A percentile compares a stretch with the other conserved stretches of the same genome.
Conservation (phyloP, 305 asterid species). For the Stenogyne calaminthoides region DNA sequence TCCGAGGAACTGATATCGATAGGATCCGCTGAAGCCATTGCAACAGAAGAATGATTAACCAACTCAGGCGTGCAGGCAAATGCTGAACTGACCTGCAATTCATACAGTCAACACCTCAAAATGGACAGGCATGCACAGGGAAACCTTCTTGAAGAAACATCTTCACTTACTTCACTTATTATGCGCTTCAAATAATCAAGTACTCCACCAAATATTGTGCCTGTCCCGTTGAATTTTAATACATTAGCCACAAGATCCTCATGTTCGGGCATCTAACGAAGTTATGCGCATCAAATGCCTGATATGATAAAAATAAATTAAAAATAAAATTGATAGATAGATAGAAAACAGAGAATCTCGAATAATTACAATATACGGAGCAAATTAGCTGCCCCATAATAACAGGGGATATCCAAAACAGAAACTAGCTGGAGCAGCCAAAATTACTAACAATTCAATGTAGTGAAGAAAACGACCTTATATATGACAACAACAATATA, state of each 20-base stretch:
- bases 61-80: constrained; percentile 39
- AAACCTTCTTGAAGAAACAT: constrained; percentile 27
- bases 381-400: constrained; percentile 12
- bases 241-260: constrained; percentile 37
- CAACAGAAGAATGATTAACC: constrained; percentile 31
- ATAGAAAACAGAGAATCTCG: constrained; percentile 15
- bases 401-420: not conserved
- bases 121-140: constrained; percentile 12
- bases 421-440: constrained; percentile 5
- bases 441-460: not conserved
- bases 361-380: not conserved
- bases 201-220: constrained; percentile 37
- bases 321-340: no score
- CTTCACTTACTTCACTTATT: constrained; percentile 49
- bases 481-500: constrained; percentile 3
- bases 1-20: constrained; percentile 86
- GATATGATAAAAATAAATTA: not conserved
- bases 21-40: constrained; percentile 52
- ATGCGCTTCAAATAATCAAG: constrained; percentile 41
- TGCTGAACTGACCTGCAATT: constrained; percentile 50
- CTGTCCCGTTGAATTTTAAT: constrained; percentile 29
- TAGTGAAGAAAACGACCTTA: constrained; percentile 10
- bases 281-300: constrained; percentile 31
- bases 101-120: constrained; percentile 32
- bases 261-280: constrained; percentile 46